Evolutionary conservation across 192 early-diverging fungal species (phyloP).

Genomic region (Coemansia sp.): DNA sequence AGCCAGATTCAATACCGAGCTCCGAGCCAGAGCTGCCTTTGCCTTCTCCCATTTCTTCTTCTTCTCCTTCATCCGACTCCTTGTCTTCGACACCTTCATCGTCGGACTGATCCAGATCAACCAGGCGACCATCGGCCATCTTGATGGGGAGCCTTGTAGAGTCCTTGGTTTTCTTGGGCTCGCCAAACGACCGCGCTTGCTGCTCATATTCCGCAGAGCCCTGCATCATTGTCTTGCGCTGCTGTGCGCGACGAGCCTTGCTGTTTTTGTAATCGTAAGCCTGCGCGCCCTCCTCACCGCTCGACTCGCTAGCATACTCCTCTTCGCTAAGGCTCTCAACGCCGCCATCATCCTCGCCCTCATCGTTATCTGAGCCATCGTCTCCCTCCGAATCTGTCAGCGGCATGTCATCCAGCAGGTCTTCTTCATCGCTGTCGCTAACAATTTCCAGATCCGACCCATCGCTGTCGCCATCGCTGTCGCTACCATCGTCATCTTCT

Average conservation of each 20-base stretch:
- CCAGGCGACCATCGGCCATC: slow-evolving; percentile 52
- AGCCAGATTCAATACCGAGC: slow-evolving; percentile 13
- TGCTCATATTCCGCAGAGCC: slow-evolving; percentile 48
- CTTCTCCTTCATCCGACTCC: slow-evolving; percentile 43
- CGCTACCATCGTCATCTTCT: slow-evolving; percentile 16
- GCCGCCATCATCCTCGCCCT: slow-evolving; percentile 3
- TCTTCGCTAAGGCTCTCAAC: slow-evolving; percentile 11
- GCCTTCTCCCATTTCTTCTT: slow-evolving; percentile 35
- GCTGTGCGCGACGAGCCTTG: slow-evolving; percentile 36
- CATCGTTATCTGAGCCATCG: background rate
- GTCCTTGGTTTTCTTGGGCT: slow-evolving; percentile 38
- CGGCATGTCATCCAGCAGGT: slow-evolving; percentile 4
- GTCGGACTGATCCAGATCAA: slow-evolving; percentile 53
- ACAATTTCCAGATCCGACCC: slow-evolving; percentile 29
- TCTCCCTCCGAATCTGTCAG: slow-evolving; percentile 17
- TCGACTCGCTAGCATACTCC: background rate
- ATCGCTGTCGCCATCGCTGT: slow-evolving; percentile 16
- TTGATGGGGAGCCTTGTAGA: slow-evolving; percentile 58
- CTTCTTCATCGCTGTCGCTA: slow-evolving; percentile 17
- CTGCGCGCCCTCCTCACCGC: background rate
- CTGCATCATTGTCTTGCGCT: slow-evolving; percentile 46
- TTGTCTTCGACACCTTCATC: slow-evolving; percentile 50
- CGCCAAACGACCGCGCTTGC: slow-evolving; percentile 26
- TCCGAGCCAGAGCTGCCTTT: slow-evolving; percentile 11
- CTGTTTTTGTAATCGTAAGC: slow-evolving; percentile 32